These are phyloP conservation scores for Ogataea salicorniae DNA, from an alignment of 805 yeast genomes.

Conservation along the genomic window DNA sequence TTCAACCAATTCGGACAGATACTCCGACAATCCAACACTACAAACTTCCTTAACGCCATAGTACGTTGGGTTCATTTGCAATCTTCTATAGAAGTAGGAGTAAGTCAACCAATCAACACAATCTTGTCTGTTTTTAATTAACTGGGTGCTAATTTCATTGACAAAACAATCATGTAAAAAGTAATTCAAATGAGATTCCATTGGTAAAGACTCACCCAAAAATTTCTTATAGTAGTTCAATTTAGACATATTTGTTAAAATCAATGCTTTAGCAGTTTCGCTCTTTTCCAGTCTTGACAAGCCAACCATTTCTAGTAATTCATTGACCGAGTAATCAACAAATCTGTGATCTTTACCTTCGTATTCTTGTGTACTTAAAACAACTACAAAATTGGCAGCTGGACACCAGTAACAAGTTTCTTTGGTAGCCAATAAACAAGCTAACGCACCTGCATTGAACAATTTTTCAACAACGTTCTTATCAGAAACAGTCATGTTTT, in stretches of 20 bases:
- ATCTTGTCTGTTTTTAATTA: constrained; percentile 67
- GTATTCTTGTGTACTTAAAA: constrained; percentile 65
- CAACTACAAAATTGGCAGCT: constrained; percentile 47
- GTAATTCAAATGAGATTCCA: constrained; percentile 68
- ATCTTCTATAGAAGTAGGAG: constrained; percentile 74
- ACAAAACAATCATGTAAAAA: constrained; percentile 62
- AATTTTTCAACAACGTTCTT: constrained; percentile 48
- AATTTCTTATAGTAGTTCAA: constrained; percentile 66
- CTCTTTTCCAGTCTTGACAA: constrained; percentile 28
- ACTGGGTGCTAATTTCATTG: constrained; percentile 64
- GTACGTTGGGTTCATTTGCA: constrained; percentile 79
- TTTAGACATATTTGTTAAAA: constrained; percentile 54
- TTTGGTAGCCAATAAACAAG: constrained; percentile 55
- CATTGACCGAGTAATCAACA: constrained; percentile 61
- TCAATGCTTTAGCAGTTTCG: constrained; percentile 37
- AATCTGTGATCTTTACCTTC: constrained; percentile 73
- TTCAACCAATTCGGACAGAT: constrained; percentile 80
- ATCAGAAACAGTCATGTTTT: constrained; percentile 54
- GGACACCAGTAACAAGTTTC: constrained; percentile 53
- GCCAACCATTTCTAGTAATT: constrained; percentile 62
- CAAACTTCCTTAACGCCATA: constrained; percentile 71
- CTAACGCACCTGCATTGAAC: constrained; percentile 44
- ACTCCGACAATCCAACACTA: constrained; percentile 70
- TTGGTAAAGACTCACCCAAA: constrained; percentile 68
- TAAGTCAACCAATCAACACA: constrained; percentile 89